These are phyloP conservation scores for Monosporozyma unispora DNA, from an alignment of 805 yeast species.

Conservation along the genomic window DNA sequence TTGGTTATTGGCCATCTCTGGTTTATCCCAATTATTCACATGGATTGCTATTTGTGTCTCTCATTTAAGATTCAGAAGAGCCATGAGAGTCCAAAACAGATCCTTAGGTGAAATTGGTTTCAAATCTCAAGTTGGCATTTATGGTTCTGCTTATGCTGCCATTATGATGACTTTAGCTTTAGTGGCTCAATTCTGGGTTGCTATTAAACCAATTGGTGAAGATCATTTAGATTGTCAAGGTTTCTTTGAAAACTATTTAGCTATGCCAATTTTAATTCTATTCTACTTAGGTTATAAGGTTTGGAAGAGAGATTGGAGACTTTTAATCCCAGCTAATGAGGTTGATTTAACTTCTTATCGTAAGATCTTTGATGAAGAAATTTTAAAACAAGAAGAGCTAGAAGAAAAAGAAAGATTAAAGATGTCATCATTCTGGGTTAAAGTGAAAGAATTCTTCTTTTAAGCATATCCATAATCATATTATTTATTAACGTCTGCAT, in stretches of 20 bases:
- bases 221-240: slow-evolving; percentile 31
- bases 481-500: not conserved
- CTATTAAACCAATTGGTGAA: slow-evolving; percentile 44
- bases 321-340: slow-evolving; percentile 25
- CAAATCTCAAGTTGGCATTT: slow-evolving; percentile 41
- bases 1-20: slow-evolving; percentile 57
- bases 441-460: slow-evolving; percentile 18
- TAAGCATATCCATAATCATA: not conserved
- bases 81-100: slow-evolving; percentile 46
- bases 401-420: slow-evolving; percentile 23
- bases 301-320: slow-evolving; percentile 38
- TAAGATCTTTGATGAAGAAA: slow-evolving; percentile 29
- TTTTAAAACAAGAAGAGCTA: slow-evolving; percentile 28
- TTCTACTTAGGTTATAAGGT: slow-evolving; percentile 39
- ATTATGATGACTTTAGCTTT: slow-evolving; percentile 42
- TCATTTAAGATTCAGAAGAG: slow-evolving; percentile 51
- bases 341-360: slow-evolving; percentile 25
- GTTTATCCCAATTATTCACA: slow-evolving; percentile 53
- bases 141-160: slow-evolving; percentile 47
- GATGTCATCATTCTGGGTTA: slow-evolving; percentile 21
- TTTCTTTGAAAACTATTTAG: slow-evolving; percentile 40
- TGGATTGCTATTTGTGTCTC: slow-evolving; percentile 52
- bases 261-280: slow-evolving; percentile 38
- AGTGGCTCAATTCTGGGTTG: slow-evolving; percentile 58
- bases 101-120: slow-evolving; percentile 44